Evolutionary conservation across 1,139 yeast genomes (phyloP), one percentile per base, ranked within the genome.

Genomic region (Saccharomyces hybrid): DNA sequence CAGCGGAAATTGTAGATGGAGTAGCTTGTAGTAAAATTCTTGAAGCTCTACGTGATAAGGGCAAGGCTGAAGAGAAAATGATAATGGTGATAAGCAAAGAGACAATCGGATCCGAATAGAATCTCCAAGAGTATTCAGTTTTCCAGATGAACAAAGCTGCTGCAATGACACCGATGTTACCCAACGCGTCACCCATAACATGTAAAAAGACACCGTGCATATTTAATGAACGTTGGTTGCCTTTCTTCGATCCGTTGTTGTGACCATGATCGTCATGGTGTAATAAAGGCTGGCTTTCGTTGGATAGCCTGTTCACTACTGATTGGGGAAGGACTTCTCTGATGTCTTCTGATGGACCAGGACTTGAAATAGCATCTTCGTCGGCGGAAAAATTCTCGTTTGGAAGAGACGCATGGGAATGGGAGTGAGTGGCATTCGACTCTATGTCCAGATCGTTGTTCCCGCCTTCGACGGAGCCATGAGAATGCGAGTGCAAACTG

Each of bases 161-260:
- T 13, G 79, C 70, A 57, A 93, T 93, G 54, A 93, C 99, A 60
- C 99, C 99, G 55, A 93, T 75, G 68, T 93, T 93, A 60, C 99
- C 99, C 58, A 93, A 75, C 1, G 98, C 98, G 70, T 93, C 99
- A 47, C 99, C 99, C 63, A 93, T 62, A 5, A 93, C 99, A 69
- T 93, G 99, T 64, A 93, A 76, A 67, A 88, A 93, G 4, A 93
- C 98, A 58, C 99, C 98, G 65, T 89, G 95, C 98, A 93, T 93
- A 72, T 93, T 93, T 76, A 93, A 76, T 13, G 96, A 88, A 69
- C 79, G 82, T 38, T 70, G 66, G 64, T 75, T 73, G 7, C 47
- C 16, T n/a, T 51, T 54, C 11, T 38, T 48, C 3, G 50, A 32
- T 34, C 50, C 60, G 46, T 59, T 60, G 16, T 55, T 68, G 55